phyloP scores from a whole-genome alignment of 1,284 basidiomycete genomes.

The Leccinum colubrinum region DNA sequence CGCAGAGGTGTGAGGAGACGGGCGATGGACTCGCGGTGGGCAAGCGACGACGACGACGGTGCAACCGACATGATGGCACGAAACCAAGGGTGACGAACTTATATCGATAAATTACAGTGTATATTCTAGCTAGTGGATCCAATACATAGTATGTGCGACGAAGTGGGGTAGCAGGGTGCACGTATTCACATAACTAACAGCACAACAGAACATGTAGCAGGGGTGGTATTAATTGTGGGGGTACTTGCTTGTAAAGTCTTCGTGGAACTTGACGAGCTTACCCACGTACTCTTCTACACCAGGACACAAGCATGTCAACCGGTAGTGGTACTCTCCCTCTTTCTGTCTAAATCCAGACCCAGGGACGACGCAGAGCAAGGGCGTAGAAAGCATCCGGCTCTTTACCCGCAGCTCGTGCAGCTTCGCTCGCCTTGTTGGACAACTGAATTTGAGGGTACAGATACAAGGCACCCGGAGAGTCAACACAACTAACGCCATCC shows the following conservation, averaged over 20 bases:
- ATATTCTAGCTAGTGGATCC: not conserved
- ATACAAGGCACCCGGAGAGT: conserved; percentile 89
- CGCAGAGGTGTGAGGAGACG: conserved; percentile 53
- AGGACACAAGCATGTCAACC: conserved; percentile 86
- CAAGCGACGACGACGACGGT: conserved; percentile 36
- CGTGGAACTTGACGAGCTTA: conserved; percentile 85
- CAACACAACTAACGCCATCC: conserved; percentile 82
- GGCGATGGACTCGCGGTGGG: conserved; percentile 53
- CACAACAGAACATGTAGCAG: not conserved
- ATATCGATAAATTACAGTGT: conserved; percentile 6
- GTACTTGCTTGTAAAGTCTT: conserved; percentile 74
- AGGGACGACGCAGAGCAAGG: conserved; percentile 86
- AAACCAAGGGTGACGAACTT: not conserved
- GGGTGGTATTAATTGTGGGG: conserved; percentile 17
- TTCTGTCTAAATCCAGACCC: conserved; percentile 92
- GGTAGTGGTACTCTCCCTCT: conserved; percentile 84
- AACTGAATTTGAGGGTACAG: conserved; percentile 79
- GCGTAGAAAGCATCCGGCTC: conserved; percentile 88
- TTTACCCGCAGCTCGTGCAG: conserved; percentile 71
- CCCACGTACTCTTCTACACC: conserved; percentile 89
- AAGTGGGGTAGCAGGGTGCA: not conserved
- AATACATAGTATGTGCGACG: not conserved
- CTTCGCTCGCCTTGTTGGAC: conserved; percentile 68
- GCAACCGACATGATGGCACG: conserved; percentile 14
- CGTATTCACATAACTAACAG: not conserved